These are phyloP conservation scores for Euphorbia schlechtendalii DNA, from an alignment of 441 rosid genomes.

Conservation along the genomic window DNA sequence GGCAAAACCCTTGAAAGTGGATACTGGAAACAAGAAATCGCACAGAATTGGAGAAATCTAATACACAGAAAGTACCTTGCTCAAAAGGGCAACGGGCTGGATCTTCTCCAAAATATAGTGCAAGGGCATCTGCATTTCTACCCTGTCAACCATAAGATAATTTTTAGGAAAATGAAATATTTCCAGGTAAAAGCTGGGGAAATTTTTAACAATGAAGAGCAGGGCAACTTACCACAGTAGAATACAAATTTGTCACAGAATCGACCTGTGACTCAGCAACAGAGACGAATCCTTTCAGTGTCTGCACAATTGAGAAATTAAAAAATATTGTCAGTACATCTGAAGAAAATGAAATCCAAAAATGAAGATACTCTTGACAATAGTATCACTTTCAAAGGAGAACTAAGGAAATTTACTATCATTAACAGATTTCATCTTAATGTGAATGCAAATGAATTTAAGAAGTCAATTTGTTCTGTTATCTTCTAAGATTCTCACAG, in stretches of 20 bases:
- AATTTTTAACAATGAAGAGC: conserved; percentile 3
- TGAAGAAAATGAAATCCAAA: too few species aligned
- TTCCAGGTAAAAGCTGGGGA: conserved; percentile 6
- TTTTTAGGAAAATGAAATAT: conserved; percentile 7
- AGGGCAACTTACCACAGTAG: conserved; percentile 63
- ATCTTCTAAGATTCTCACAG: too few species aligned
- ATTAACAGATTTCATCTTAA: neutral
- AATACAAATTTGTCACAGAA: conserved; percentile 68
- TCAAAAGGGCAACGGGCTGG: conserved; percentile 94
- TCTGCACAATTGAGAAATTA: conserved; percentile 31
- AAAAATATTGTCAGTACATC: too few species aligned
- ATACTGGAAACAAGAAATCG: neutral
- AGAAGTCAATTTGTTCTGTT: neutral
- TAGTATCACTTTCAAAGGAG: neutral
- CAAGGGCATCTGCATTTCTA: conserved; percentile 96
- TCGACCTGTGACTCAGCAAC: conserved; percentile 75
- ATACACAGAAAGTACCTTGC: conserved; percentile 98
- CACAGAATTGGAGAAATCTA: too few species aligned
- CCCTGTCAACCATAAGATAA: conserved; percentile 53
- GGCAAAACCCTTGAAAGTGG: neutral
- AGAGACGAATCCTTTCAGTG: conserved; percentile 67
- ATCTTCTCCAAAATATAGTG: conserved; percentile 90
- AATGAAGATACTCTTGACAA: neutral
- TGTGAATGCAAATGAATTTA: neutral
- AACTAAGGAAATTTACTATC: conserved; percentile 4